Evolutionary conservation across 768 basidiomycete species (phyloP), one percentile per base, ranked within the genome.

Genomic region (Auriscalpium microsporum): DNA sequence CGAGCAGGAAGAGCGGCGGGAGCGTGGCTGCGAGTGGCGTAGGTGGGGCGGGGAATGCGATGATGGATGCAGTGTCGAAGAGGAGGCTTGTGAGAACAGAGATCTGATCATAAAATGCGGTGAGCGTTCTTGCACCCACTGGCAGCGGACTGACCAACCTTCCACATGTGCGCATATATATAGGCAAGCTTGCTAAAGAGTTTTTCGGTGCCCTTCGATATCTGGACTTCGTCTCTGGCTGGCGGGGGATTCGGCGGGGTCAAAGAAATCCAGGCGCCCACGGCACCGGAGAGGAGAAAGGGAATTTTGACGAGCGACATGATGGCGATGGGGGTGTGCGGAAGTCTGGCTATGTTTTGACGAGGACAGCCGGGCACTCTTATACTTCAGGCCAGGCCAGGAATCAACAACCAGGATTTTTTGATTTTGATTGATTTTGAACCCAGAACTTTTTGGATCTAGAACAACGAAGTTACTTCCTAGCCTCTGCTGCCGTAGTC

Each of bases 181-280:
- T 53, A 53, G 9, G 59, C 59, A 33, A 60, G 46, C n/a, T 33
- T 33, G 10, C 59, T 57, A 44, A 60, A 60, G 10, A 54, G 48
- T 16, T 58, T 58, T 19, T 60, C 59, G 17, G 47, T 48, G 34
- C 59, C 59, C 9, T 21, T 49, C 21, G 40, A 37, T 33, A 51
- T 55, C 46, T 53, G 38, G 13, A 58, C 53, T 23, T 60, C 59
- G 3, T 38, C 36, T 13, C 23, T 44, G 23, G 36, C 33, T 2
- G 59, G 59, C 3, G 59, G 54, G 8, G 59, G 59, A 13, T 55
- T 58, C 2, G 59, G 59, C 21, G 53, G 59, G 1, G 59, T 60
- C 47, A 60, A 48, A 6, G 59, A 50, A 6, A 48, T 51, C 59
- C 59, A 60, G 9, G 59, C 21, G 44, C 57, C 57, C 8, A 53